Base-by-base conservation (phyloP, 2,329 filamentous ascomycete species). In the Ophiosphaerella narmari region DNA sequence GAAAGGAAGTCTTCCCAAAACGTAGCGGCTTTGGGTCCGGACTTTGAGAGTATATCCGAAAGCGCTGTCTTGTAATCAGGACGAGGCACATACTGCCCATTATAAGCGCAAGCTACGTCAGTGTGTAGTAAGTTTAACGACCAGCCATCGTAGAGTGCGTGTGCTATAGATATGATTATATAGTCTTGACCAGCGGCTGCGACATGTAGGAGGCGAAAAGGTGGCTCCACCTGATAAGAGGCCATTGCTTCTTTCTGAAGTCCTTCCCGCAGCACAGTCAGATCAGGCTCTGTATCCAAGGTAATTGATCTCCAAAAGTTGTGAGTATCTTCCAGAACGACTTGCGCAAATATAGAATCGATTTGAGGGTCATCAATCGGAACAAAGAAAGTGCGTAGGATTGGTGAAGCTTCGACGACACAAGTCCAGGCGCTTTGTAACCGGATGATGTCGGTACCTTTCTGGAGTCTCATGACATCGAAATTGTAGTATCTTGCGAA, bases 71-170 rank as follows among this genome's bases (percentile, higher is more conserved):
- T 76, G 32, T 84, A 82, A 0, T 76, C 68, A 8, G 79, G 76
- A 4, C 85, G 78, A 1, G 69, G 33, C 2, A 60, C 56, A 9
- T 75, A 67, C 0, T 68, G 55, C 4, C 76, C 76, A 4, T 75
- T 40, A 55, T 95, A 96, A 1, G 86, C 84, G n/a, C 72, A 76
- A 13, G 79, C 72, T 1, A 96, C 80, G 62, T 94, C 86, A 37
- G 81, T 77, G 60, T 94, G 90, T 1, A 97, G 72, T 13, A 95
- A 75, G 3, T 79, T 78, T 11, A 97, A 80, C 2, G 91, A 96
- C 83, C 87, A 91, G 0, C 92, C 92, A 66, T 97, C 92, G 59
- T 97, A 97, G 16, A 96, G 78, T 1, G 91, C 90, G 72, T 97
- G 92, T 0, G 91, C 82, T 34, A 96, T 85, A 0, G 90, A 92